Base-by-base conservation (phyloP, 495 filamentous ascomycete genomes). In the Hyaloscypha variabilis region DNA sequence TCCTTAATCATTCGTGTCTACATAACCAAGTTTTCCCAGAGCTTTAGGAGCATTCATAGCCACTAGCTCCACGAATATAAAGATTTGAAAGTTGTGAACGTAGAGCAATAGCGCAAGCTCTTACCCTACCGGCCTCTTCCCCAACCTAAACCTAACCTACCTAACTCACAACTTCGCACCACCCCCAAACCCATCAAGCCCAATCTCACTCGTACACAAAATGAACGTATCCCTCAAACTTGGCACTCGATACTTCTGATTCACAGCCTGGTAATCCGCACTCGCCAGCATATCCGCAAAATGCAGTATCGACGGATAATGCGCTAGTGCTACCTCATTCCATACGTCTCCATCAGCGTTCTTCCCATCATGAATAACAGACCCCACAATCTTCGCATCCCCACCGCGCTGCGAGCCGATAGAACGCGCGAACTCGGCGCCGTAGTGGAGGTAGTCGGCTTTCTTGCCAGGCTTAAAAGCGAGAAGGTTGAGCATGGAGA, bases 401-500 rank as follows among this genome's bases (percentile, higher is more conserved):
- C 86, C 88, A 28, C 87, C 88, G 17, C 84, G 75, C 58, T 72
- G 78, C 1, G 76, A 73, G 8, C 87, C 88, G 13, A 85, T 80
- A 0, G 71, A 72, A 25, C 79, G 74, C 6, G 78, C 75, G 67
- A 90, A 90, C 8, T 81, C 84, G 36, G 76, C 73, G 2, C 87
- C 86, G 72, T 89, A 90, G 30, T 68, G 72, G 30, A 81, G 77
- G 69, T 90, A 90, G 46, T 77, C 75, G 57, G 79, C 75, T 68
- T 84, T 86, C 63, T 73, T 79, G 14, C 77, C 78, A 0, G 78
- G 76, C 24, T 79, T 75, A 73, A 90, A 90, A 62, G 86, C 79
- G 8, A 90, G 78, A n/a, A 90, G 76, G 62, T 90, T 90, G n/a
- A 90, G 74, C 87, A 89, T 90, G 2, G 83, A 85, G 4, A 89